These are phyloP conservation scores for Ramalina intermedia DNA, from an alignment of 495 filamentous ascomycete species.

Conservation along the genomic window DNA sequence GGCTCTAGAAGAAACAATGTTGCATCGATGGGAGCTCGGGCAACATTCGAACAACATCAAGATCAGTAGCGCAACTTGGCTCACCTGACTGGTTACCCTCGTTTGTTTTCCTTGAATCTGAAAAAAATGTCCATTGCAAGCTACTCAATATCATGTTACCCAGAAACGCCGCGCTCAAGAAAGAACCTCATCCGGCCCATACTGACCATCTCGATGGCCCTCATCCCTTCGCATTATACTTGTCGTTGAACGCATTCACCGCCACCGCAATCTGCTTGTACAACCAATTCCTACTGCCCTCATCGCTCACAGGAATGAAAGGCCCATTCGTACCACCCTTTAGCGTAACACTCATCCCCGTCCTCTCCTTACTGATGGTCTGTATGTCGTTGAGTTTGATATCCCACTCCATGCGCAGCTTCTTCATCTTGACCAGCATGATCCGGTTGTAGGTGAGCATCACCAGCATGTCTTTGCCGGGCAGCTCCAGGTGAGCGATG, in stretches of 20 bases:
- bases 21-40: too few species aligned
- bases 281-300: constrained; percentile 75
- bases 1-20: too few species aligned
- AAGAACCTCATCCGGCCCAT: too few species aligned
- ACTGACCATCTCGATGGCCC: too few species aligned
- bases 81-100: too few species aligned
- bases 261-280: constrained; percentile 58
- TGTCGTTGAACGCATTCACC: constrained; percentile 58
- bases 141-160: too few species aligned
- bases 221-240: constrained; percentile 48
- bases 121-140: too few species aligned
- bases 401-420: constrained; percentile 83
- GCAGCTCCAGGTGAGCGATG: constrained; percentile 88
- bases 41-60: too few species aligned
- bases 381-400: constrained; percentile 90
- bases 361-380: constrained; percentile 91
- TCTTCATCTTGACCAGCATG: constrained; percentile 75
- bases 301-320: constrained; percentile 85
- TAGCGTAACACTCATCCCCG: constrained; percentile 75
- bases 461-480: constrained; percentile 78
- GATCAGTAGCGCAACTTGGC: too few species aligned
- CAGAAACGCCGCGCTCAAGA: too few species aligned
- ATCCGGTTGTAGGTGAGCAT: constrained; percentile 90
- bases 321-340: constrained; percentile 87
- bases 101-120: too few species aligned